Evolutionary conservation across 1,139 yeast genomes (phyloP), one percentile per base, ranked within the genome.

Genomic region (Geotrichum histeridarum): DNA sequence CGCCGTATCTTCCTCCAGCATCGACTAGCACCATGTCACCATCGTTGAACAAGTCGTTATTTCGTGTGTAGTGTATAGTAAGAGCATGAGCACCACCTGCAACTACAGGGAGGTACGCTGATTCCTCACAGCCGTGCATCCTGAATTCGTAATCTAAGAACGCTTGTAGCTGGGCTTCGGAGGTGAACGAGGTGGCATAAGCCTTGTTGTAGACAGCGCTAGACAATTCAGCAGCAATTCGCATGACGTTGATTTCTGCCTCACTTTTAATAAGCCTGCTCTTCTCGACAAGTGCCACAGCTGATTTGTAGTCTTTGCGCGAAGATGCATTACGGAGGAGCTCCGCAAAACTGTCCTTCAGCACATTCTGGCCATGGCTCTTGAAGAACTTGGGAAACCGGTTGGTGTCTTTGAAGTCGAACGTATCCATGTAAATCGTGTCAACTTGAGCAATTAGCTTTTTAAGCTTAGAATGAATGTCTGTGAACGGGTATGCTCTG

Each of bases 21-120:
- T 94, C 99, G 5, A 93, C 89, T 50, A 93, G 79, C 7, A 91
- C 96, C 75, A 90, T 72, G 59, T 93, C 98, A 60, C 84, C 90
- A 48, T 78, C 77, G 56, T 78, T 78, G 57, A 91, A 75, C 31
- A 84, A 70, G 67, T 87, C 95, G 68, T 91, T 95, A 65, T 91
- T 91, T 58, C 95, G 76, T 0, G 95, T 90, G 68, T 91, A 91
- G 69, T 91, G 98, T 57, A 93, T 89, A 42, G 93, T 85, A 45
- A 90, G 73, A 0, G 96, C 89, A 67, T 90, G 90, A 27, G 78
- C 60, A 3, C 99, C 99, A 43, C 96, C 86, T 1, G 98, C 99
- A 8, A 94, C 95, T 8, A 94, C 99, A 0, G 99, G 98, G 33
- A 91, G 80, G 66, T 94, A 94, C 0, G 97, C 98, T 45, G 86